Base-by-base conservation (phyloP, 1,139 yeast genomes). In the Kodamaea fungicola region DNA sequence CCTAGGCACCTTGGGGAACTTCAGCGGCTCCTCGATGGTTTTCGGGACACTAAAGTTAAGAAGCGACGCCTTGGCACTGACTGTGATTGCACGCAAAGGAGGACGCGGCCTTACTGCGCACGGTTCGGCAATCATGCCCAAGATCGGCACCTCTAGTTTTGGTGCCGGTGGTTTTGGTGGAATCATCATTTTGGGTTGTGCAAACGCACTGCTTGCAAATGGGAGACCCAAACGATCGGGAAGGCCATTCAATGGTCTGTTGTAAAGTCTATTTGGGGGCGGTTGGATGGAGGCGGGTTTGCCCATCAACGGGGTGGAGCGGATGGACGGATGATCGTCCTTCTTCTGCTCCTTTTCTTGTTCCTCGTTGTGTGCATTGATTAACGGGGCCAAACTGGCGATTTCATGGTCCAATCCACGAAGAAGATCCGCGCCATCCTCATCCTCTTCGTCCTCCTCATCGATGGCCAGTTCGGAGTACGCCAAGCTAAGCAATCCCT, bases 231-330 rank as follows among this genome's bases (percentile, higher is more conserved):
- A 24, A 19, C 33, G 25, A 9, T 32, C 28, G 26, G 30, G 19
- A 28, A 38, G 28, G 6, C 49, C 49, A 30, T 41, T 42, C 37
- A 42, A 31, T 8, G 49, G 40, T 30, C 52, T 34, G 25, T 37
- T 51, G 44, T 68, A 68, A 9, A 64, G 42, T 35, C 71, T 52
- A 35, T 68, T 63, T 8, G 70, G 58, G 3, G 74, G 72, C 6
- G 76, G 76, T 44, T 70, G 76, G 16, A 70, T 69, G 10, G 72
- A 60, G n/a, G 76, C 76, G 1, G 71, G 69, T 39, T 64, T 65
- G 1, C 74, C 74, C 73, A 67, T 67, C 40, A 71, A 49, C 10
- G 71, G 71, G 4, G 53, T 48, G 0, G 33, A 22, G 21, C 27
- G 33, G 23, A 9, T 23, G 27, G 7, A 22, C 9, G 32, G 25